These are phyloP conservation scores for Leishmania major DNA, from an alignment of 208 protist genomes.

Conservation along the genomic window DNA sequence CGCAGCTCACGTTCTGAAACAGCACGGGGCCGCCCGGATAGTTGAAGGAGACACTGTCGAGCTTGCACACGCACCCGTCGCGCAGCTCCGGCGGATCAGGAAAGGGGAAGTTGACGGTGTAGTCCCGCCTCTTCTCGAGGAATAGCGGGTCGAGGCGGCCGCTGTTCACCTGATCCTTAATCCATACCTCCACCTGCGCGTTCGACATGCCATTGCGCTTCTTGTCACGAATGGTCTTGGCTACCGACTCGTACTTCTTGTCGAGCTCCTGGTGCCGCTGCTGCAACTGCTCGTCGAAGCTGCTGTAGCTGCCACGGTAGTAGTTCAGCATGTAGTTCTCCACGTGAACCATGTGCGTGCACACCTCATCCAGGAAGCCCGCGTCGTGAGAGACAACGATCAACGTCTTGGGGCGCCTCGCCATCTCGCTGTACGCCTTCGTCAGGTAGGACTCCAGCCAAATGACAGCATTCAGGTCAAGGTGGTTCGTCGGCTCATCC, in stretches of 20 bases:
- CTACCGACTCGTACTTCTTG: conserved; percentile 81
- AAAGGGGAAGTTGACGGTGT: conserved; percentile 91
- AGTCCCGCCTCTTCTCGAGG: conserved; percentile 87
- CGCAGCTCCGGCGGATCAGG: conserved; percentile 71
- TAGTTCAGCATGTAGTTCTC: conserved; percentile 90
- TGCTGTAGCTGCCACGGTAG: conserved; percentile 82
- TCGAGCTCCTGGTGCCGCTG: conserved; percentile 82
- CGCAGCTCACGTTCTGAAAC: conserved; percentile 80
- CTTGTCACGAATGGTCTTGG: conserved; percentile 84
- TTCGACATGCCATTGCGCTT: conserved; percentile 91
- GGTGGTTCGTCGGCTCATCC: conserved; percentile 98
- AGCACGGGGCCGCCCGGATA: conserved; percentile 78
- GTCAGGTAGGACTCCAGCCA: conserved; percentile 95
- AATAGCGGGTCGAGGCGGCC: conserved; percentile 67
- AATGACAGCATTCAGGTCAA: conserved; percentile 95
- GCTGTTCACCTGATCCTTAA: conserved; percentile 74
- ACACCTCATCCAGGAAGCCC: conserved; percentile 95
- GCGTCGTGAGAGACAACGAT: conserved; percentile 97
- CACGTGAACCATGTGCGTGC: conserved; percentile 94
- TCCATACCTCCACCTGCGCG: conserved; percentile 78
- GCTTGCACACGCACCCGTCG: conserved; percentile 83
- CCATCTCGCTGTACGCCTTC: conserved; percentile 76
- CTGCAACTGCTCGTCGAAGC: conserved; percentile 76
- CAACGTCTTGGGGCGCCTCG: conserved; percentile 88
- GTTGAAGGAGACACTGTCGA: conserved; percentile 85